Base-by-base conservation (phyloP, 805 yeast genomes). In the Candida sphagnicola region DNA sequence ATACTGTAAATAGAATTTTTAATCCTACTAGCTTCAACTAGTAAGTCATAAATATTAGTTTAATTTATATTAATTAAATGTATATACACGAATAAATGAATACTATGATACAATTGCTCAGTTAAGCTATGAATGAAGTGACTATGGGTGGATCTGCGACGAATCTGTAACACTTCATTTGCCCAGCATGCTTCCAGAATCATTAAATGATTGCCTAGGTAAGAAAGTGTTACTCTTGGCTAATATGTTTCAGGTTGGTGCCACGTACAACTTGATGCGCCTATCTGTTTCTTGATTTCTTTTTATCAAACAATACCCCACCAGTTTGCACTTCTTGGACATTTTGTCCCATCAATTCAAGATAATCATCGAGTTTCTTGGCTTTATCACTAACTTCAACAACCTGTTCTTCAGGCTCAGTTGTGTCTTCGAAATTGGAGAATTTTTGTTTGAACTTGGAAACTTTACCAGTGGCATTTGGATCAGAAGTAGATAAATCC, bases 391-490 rank as follows among this genome's bases (percentile, higher is more conserved):
- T 35, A 6, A 28, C 13, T 15, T 40, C 45, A 18, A 24, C 35
- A 16, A 38, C 40, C 12, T 35, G 34, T 8, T 36, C 38, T 17
- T 30, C 21, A 17, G 32, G 31, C 21, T 36, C 34, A 25, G 40
- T 39, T 49, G 46, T 60, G 4, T 47, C 43, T 12, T 57, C 67
- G 28, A 68, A 63, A 13, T 54, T 53, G 2, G 82, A 63, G 55
- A 74, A 85, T 58, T 74, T 83, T 59, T 77, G 76, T 59, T 78
- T 83, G 72, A 85, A 85, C 59, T 76, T 82, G 60, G 75, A 80
- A 53, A 90, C 66, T 60, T 81, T 82, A 51, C 95, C 95, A 37
- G 86, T 82, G 11, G 93, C 85, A 58, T 79, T 85, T n/a, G 85
- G 82, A 61, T 86, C 95, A 25, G 78, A 73, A 32, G 81, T 75